Base-by-base conservation (phyloP, 164 flowering plant genomes). In the Cinnamomum chago region DNA sequence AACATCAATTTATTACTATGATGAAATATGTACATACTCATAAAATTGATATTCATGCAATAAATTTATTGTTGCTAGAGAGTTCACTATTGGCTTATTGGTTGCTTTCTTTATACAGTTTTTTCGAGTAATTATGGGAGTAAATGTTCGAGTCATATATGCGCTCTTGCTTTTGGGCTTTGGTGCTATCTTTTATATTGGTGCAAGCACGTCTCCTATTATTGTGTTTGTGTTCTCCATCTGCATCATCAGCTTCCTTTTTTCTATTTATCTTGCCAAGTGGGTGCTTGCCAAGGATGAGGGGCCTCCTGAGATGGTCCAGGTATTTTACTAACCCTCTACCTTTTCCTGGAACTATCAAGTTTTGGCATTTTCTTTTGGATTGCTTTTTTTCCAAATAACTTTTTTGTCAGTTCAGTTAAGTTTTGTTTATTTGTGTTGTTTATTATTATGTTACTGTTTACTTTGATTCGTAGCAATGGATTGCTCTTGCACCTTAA, bases 271-370 rank as follows among this genome's bases (percentile, higher is more conserved):
- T 85, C 97, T 95, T 30, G 76, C 90, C 30, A 93, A 90, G 76
- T 95, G 98, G 99, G 99, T 95, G 15, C 97, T 95, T 9, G 66
- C 94, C 72, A 95, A 95, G 86, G 99, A 95, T 79, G 98, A 95
- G 81, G 99, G 99, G 20, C 99, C 99, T 75, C 97, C 95, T 7
- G 99, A 95, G 84, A 95, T 95, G 99, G 86, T 58, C 76, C 85
- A 93, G 97, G 99, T 93, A 88, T 68, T 40, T 40, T 67, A 24
- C 27, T 30, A 73, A 72, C 65, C 51, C 55, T 33, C 55, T 65
- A n/a, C 47, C 15, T 67, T 70, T 69, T 71, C 47, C 10, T 40
- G 47, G 47, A 9, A 40, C 47, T 40, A 40, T 40, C 47, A 40
- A 40, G 11, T 71, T 17, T 7, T 25, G 3, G 11, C 65, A 18